phyloP scores from a whole-genome alignment of 2,329 filamentous ascomycete genomes.

The Fusarium oligoseptatum region DNA sequence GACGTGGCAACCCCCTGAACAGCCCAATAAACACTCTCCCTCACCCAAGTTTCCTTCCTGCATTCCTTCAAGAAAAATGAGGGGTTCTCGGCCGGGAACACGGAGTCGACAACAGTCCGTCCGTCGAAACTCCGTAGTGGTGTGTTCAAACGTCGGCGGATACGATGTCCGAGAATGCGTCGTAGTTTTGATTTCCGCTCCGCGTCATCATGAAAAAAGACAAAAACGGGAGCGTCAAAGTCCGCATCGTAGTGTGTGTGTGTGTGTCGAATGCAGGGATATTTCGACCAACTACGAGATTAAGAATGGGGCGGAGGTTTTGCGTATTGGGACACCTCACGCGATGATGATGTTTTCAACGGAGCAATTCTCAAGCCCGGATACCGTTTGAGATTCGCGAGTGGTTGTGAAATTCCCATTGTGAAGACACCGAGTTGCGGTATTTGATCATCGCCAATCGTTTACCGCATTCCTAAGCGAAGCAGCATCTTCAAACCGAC shows the following conservation, averaged over 20 bases:
- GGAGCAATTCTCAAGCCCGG: neutral
- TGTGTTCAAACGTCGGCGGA: neutral
- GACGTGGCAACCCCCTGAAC: neutral
- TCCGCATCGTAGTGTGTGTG: neutral
- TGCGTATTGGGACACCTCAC: neutral
- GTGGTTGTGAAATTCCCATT: neutral
- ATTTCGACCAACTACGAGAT: neutral
- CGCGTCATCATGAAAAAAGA: neutral
- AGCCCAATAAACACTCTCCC: neutral
- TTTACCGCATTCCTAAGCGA: neutral
- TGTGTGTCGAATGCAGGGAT: neutral
- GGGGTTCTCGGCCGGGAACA: constrained; percentile 28
- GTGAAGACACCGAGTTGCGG: neutral
- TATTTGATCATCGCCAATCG: neutral
- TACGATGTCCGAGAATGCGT: neutral
- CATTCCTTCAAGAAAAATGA: constrained; percentile 2
- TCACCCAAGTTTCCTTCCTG: neutral
- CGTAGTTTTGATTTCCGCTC: constrained; percentile 6
- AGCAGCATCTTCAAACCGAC: neutral
- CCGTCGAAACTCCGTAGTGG: constrained; percentile 13
- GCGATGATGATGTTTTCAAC: neutral
- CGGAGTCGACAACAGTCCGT: constrained; percentile 18
- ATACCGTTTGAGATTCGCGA: neutral
- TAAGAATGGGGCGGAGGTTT: neutral
- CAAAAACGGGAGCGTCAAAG: neutral